These are phyloP conservation scores for Sugiyamaella sp. DNA, from an alignment of 1,139 yeast species.

Conservation along the genomic window DNA sequence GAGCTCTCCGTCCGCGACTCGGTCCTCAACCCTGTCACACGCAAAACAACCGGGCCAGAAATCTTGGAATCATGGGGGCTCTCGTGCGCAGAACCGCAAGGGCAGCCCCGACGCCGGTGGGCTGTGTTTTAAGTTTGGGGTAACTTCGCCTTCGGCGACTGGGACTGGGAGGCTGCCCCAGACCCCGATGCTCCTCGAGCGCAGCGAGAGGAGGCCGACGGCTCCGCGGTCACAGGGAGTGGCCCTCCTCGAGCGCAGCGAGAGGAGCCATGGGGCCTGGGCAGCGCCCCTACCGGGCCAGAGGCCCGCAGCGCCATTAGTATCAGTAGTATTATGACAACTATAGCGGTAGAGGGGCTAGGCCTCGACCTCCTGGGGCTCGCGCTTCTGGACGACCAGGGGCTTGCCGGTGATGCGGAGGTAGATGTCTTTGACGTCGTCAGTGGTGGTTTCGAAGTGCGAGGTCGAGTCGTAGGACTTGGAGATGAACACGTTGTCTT, in stretches of 20 bases:
- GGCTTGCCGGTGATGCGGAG: constrained; percentile 92
- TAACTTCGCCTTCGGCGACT: constrained; percentile 1
- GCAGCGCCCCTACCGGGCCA: constrained; percentile 5
- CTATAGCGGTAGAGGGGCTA: background rate
- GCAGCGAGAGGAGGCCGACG: background rate
- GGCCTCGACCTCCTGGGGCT: constrained; percentile 19
- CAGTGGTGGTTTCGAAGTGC: constrained; percentile 95
- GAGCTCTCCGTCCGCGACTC: too few species aligned
- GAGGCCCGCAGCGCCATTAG: background rate
- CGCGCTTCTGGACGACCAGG: constrained; percentile 75
- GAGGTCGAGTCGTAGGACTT: constrained; percentile 92
- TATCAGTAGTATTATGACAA: constrained; percentile 1
- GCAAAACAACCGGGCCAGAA: too few species aligned
- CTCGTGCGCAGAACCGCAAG: too few species aligned
- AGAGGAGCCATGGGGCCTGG: background rate
- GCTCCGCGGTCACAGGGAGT: too few species aligned
- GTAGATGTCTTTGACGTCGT: constrained; percentile 93
- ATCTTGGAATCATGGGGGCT: too few species aligned
- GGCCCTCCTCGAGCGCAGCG: background rate
- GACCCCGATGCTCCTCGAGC: background rate
- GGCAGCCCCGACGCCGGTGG: too few species aligned
- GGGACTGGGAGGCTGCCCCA: background rate
- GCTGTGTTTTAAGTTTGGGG: too few species aligned
- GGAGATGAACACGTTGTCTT: constrained; percentile 78
- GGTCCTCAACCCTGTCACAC: too few species aligned